Base-by-base conservation (phyloP, 2,329 filamentous ascomycete species). In the Rutstroemia sp. region DNA sequence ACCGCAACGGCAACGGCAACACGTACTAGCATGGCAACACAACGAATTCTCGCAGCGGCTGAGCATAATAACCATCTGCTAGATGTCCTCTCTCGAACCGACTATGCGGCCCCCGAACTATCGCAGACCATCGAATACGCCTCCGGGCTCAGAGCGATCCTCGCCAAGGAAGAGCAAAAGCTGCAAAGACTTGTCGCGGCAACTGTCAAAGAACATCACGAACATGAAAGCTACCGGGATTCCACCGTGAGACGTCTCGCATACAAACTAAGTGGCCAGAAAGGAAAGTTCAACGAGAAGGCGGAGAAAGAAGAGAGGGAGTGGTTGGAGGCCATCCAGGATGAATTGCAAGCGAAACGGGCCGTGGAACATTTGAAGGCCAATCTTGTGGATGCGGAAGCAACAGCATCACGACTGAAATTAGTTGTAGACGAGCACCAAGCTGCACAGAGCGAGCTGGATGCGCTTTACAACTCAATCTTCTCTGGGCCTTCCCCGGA, bases 251-350 rank as follows among this genome's bases (percentile, higher is more conserved):
- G 73, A 54, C 76, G 78, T 49, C 78, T 78, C 63, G 69, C 75
- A 44, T 77, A 78, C 71, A 78, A 75, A 57, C 69, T 78, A 16
- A 70, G 73, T 7, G 76, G 79, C 37, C 74, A 74, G 57, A 71
- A 71, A 41, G 75, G 73, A 9, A 73, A 74, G 53, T 79, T 78
- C 59, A 67, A 70, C 14, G 71, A 72, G 21, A 73, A 70, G 45
- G 76, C 76, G 21, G 72, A 73, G 53, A 77, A 77, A 58, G 79
- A 81, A 65, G 78, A 81, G 65, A 68, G 70, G 44, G 78, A 81
- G 59, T 82, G 80, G 64, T 73, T 79, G 34, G 73, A 78, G 34
- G 78, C 74, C 0, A 71, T 79, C 49, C 75, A 80, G 59, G 68
- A 75, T 38, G 72, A 73, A 42, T 71, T 75, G 45, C 63, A 73